Percentiles rank a stretch among this genome's conserved stretches.
Evolutionary conservation across 768 basidiomycete species (phyloP).

Genomic region (Leccinum truebloodii): DNA sequence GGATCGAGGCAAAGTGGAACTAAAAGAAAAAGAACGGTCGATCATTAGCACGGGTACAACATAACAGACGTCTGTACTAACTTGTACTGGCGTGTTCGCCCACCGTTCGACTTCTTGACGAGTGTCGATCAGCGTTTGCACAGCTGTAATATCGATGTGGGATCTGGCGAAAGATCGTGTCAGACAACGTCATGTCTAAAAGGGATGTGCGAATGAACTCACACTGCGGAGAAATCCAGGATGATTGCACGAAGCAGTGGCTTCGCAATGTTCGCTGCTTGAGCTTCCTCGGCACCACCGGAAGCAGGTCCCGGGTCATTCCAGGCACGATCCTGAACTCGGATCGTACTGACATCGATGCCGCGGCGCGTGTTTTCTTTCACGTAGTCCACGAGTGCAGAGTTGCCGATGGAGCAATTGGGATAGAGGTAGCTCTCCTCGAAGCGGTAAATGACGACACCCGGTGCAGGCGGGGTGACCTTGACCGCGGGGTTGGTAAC

Average conservation of each 20-base stretch:
- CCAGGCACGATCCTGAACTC: constrained; percentile 81
- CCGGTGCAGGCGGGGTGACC: constrained; percentile 78
- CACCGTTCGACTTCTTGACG: constrained; percentile 87
- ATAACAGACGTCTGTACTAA: constrained; percentile 28
- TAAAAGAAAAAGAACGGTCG: constrained; percentile 28
- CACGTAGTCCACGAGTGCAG: constrained; percentile 77
- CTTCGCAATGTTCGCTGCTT: constrained; percentile 49
- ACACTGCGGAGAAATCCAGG: constrained; percentile 87
- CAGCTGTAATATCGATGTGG: constrained; percentile 89
- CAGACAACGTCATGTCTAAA: not conserved
- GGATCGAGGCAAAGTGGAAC: constrained; percentile 93
- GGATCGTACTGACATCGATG: constrained; percentile 65
- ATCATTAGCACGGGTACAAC: not conserved
- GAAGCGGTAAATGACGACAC: constrained; percentile 88
- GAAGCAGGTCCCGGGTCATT: constrained; percentile 83
- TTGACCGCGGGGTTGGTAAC: constrained; percentile 69
- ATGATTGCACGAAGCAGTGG: constrained; percentile 84
- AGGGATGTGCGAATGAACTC: constrained; percentile 8
- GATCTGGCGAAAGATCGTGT: constrained; percentile 44
- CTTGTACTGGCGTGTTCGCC: constrained; percentile 75
- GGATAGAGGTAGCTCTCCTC: constrained; percentile 91
- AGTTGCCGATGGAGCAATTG: constrained; percentile 69
- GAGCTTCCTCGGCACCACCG: constrained; percentile 47
- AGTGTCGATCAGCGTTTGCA: constrained; percentile 89
- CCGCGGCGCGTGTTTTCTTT: constrained; percentile 77